Base-by-base conservation (phyloP, 2,329 filamentous ascomycete species). In the Talaromyces sp. region DNA sequence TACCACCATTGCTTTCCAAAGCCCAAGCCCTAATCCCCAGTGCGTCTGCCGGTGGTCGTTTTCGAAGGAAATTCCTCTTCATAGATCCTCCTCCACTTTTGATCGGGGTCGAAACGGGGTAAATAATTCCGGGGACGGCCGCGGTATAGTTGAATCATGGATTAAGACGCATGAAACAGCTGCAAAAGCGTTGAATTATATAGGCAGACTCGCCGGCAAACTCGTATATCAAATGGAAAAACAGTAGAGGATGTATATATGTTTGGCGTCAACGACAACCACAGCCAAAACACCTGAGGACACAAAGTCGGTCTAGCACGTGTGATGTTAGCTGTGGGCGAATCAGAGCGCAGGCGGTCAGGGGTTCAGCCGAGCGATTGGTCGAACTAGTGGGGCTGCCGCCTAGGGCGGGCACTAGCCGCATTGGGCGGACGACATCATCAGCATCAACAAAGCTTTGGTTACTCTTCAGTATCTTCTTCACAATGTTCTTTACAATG, bases 401-500 rank as follows among this genome's bases (percentile, higher is more conserved):
- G 9, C 4, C 10, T 46, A 21, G 43, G 43, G 21, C 4, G n/a
- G 19, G 8, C 3, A 5, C 43, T 46, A 46, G 19, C 43, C 19
- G 9, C 19, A 21, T 46, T 12, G 11, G 43, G 43, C 43, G 2
- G 12, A 14, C 43, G 19, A 46, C 43, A 19, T 46, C 21, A 24
- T 19, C 19, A 38, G 35, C 35, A 38, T 38, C 35, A 38, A 38
- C 35, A 38, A 38, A n/a, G 6, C 35, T 72, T 67, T 43, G 69
- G 66, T 3, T 53, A 41, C 50, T 71, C 67, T 12, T 72, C 14
- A 41, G 69, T 17, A 6, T 8, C 24, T 63, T 43, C 26, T 51
- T 54, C n/a, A n/a, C n/a, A n/a, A n/a, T n/a, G n/a, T n/a, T 24
- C 9, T 26, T 72, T 65, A 2, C 66, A 63, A 29, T 66, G 66